Percentiles rank a stretch among this genome's conserved stretches.
Conservation (phyloP, 2,329 filamentous ascomycete genomes). For the Botrytis squamosa region DNA sequence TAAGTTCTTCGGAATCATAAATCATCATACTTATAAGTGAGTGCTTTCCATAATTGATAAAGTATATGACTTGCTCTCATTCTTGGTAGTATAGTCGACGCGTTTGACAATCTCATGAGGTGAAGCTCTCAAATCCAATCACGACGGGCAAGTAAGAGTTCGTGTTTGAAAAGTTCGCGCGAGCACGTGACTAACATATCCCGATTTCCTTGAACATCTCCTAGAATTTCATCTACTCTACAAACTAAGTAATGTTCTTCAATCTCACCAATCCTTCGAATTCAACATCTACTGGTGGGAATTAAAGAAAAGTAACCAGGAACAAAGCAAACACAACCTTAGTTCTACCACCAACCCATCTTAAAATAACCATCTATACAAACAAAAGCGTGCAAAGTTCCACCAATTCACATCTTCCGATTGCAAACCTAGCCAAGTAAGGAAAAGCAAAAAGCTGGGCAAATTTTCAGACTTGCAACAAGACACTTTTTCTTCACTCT, state of each 20-base stretch:
- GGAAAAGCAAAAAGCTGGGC: constrained; percentile 20
- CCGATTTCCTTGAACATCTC: neutral
- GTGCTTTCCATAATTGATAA: neutral
- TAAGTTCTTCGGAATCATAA: neutral
- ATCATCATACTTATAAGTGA: neutral
- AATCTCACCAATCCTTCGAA: neutral
- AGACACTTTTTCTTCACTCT: neutral
- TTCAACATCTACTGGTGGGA: neutral
- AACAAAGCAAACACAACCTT: neutral
- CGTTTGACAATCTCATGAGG: neutral
- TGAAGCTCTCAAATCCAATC: neutral
- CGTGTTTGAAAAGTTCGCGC: neutral
- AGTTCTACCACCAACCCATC: neutral
- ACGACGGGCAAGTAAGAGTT: neutral
- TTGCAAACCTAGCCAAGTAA: neutral
- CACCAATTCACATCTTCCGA: neutral
- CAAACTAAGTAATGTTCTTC: neutral
- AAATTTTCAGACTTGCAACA: constrained; percentile 20
- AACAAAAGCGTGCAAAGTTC: neutral
- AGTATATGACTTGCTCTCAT: neutral
- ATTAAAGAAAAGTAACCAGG: neutral
- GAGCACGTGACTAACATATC: neutral
- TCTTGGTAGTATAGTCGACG: neutral
- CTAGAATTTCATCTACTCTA: neutral
- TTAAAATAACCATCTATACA: neutral